phyloP scores from a whole-genome alignment of 371 early-diverging fungal species.

The Mortierella sp. region DNA sequence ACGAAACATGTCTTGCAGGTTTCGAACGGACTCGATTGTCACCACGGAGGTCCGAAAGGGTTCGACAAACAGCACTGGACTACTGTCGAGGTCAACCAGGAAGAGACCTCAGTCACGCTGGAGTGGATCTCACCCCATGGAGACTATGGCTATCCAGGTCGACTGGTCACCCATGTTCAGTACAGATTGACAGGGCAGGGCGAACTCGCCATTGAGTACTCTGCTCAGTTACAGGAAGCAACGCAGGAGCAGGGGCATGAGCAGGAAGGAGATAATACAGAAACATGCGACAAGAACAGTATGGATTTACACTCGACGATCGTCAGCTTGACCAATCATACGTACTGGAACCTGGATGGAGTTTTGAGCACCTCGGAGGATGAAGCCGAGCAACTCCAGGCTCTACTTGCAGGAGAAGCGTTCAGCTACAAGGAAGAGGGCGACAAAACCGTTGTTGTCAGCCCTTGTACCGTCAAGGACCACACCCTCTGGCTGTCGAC shows the following conservation, averaged over 20 bases:
- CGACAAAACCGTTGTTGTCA: not conserved
- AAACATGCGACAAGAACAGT: too few species aligned
- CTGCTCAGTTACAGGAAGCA: slow-evolving; percentile 27
- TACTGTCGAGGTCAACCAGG: slow-evolving; percentile 17
- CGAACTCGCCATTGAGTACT: slow-evolving; percentile 27
- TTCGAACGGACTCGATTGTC: slow-evolving; percentile 52
- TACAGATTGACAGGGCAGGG: slow-evolving; percentile 22
- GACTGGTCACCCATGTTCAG: slow-evolving; percentile 32
- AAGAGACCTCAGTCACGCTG: slow-evolving; percentile 17
- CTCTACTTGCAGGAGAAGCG: not conserved
- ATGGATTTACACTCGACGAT: slow-evolving; percentile 40
- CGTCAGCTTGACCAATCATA: slow-evolving; percentile 48
- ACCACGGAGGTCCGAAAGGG: slow-evolving; percentile 38
- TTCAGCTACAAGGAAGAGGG: not conserved
- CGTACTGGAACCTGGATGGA: slow-evolving; percentile 54
- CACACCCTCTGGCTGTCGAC: slow-evolving; percentile 37
- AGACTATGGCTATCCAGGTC: slow-evolving; percentile 46
- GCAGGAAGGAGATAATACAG: not conserved
- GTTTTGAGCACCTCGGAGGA: slow-evolving; percentile 29
- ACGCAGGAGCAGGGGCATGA: too few species aligned
- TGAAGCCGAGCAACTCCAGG: not conserved
- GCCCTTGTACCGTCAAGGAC: slow-evolving; percentile 23
- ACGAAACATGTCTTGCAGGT: slow-evolving; percentile 20
- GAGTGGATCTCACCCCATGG: slow-evolving; percentile 37
- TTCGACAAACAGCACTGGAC: slow-evolving; percentile 53